Base-by-base conservation (phyloP, 768 basidiomycete species). In the Lentinula detonsa region DNA sequence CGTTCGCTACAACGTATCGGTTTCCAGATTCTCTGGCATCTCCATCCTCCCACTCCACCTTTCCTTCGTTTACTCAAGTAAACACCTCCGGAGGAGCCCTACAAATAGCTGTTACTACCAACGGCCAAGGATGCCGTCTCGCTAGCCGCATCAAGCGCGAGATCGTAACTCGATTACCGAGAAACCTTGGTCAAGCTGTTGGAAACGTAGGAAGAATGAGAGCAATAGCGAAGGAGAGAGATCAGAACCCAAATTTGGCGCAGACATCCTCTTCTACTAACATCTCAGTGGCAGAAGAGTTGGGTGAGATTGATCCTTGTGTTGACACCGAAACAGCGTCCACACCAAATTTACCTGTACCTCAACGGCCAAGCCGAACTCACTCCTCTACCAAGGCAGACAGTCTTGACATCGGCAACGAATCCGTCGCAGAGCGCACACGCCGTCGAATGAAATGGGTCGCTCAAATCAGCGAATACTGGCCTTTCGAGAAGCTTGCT, bases 381-480 rank as follows among this genome's bases (percentile, higher is more conserved):
- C 2, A 2, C 33, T 52, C 51, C 18, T 37, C 37, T 39, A 40
- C 11, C 9, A 28, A 37, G n/a, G 28, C 31, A 10, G 10, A 16
- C 21, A 9, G 31, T 21, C 8, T 23, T 1, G 6, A 11, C 11
- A 2, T 15, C 46, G 56, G 58, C 2, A 66, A 71, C 33, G 78
- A 80, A 70, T 78, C 73, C 3, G 71, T 66, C 7, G 46, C 64
- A 1, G 88, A 89, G 64, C 75, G 70, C 28, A 75, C 81, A 57
- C 78, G 74, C 61, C 79, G 94, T 35, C 79, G 90, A 15, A 91
- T 97, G 84, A 85, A 88, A 71, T 98, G 94, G 93, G 88, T 97
- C 3, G 87, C 93, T 0, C 96, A 98, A 70, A 84, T 98, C 66
- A 95, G 93, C 78, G 95, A 98, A 71, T 98, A 97, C 71, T 98